phyloP scores from a whole-genome alignment of 352 stramenopile species.

The Globisporangium cylindrosporum region DNA sequence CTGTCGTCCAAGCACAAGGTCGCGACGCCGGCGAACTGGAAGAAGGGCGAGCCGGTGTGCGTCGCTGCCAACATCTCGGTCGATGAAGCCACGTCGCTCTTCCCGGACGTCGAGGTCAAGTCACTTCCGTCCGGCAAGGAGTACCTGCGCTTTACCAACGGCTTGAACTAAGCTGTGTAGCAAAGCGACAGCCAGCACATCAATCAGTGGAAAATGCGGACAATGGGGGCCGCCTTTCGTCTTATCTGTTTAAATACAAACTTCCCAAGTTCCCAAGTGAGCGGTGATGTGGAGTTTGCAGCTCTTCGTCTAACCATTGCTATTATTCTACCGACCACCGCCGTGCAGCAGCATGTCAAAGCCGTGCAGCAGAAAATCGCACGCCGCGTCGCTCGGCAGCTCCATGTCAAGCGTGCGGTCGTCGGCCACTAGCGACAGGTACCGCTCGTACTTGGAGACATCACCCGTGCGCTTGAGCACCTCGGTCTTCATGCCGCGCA shows the following conservation, averaged over 20 bases:
- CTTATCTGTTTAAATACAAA: slow-evolving; percentile 16
- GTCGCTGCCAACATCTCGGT: slow-evolving; percentile 56
- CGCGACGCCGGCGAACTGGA: slow-evolving; percentile 77
- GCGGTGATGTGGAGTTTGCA: neutral
- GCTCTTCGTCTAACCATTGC: neutral
- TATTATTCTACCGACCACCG: slow-evolving; percentile 1
- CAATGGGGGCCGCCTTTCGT: neutral
- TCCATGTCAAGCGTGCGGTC: slow-evolving; percentile 73
- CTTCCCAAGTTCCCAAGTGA: slow-evolving; percentile 4
- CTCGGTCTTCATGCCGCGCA: slow-evolving; percentile 76
- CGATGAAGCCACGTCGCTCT: slow-evolving; percentile 60
- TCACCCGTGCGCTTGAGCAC: slow-evolving; percentile 76
- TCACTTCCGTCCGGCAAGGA: slow-evolving; percentile 70
- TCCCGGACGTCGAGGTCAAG: slow-evolving; percentile 53
- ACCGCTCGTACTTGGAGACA: slow-evolving; percentile 64
- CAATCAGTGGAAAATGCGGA: neutral
- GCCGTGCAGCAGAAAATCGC: slow-evolving; percentile 52
- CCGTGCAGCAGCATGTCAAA: slow-evolving; percentile 52
- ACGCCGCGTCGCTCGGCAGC: slow-evolving; percentile 45
- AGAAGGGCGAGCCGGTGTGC: slow-evolving; percentile 59
- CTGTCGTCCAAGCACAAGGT: slow-evolving; percentile 43
- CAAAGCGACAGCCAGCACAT: neutral
- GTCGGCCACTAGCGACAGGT: slow-evolving; percentile 67
- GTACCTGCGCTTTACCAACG: slow-evolving; percentile 74
- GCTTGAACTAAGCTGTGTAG: neutral